phyloP scores from a whole-genome alignment of 495 filamentous ascomycete species.

The Aspergillus sclerotiicarbonarius region DNA sequence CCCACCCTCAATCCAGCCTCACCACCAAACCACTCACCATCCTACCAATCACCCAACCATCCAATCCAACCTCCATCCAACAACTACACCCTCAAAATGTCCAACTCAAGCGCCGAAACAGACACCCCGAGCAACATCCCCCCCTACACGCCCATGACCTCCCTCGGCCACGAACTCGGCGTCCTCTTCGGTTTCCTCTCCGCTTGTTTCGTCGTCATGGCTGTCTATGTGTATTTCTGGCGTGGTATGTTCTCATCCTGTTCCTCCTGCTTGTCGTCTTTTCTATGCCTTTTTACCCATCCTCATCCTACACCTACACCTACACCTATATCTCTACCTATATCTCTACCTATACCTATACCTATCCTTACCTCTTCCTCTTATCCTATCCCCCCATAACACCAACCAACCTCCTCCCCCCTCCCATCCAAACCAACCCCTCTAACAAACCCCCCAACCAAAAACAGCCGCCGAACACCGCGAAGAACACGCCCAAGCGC shows the following conservation, averaged over 20 bases:
- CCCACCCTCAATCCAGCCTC: background rate
- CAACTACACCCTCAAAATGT: background rate
- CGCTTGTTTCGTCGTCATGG: conserved; percentile 38
- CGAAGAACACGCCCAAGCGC: conserved; percentile 24
- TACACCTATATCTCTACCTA: conserved; percentile 7
- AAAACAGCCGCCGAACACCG: conserved; percentile 32
- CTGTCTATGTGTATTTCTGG: conserved; percentile 39
- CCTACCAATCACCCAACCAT: background rate
- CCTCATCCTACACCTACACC: too few species aligned
- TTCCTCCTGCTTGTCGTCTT: too few species aligned
- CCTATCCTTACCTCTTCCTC: background rate
- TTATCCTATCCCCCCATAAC: conserved; percentile 1
- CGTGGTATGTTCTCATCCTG: too few species aligned
- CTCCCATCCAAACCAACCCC: conserved; percentile 10
- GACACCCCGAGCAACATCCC: conserved; percentile 21
- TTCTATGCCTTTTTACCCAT: too few species aligned
- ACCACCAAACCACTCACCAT: background rate
- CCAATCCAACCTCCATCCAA: background rate
- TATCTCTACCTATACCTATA: background rate
- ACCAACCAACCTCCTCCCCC: background rate
- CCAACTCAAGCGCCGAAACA: background rate
- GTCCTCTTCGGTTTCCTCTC: conserved; percentile 43
- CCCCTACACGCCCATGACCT: conserved; percentile 30
- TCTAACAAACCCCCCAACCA: conserved; percentile 34
- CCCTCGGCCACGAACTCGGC: conserved; percentile 40